A percentile compares a stretch with the other conserved stretches of the same genome.
phyloP scores from a whole-genome alignment of 176 grass and related monocot species.

The Eleusine coracana region DNA sequence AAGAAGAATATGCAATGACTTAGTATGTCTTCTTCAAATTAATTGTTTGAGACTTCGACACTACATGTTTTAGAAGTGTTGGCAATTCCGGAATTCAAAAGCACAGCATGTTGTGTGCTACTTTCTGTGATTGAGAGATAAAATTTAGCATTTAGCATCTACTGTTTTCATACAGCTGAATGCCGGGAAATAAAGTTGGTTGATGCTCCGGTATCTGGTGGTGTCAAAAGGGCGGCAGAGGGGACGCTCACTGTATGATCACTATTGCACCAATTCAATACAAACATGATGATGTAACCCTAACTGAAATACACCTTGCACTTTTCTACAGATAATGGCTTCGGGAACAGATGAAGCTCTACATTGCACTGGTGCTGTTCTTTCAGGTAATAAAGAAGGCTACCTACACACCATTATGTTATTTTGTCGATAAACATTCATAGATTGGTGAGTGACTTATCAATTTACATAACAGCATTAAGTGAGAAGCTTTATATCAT shows the following conservation, averaged over 20 bases:
- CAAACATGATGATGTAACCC: constrained; percentile 29
- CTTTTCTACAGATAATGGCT: constrained; percentile 75
- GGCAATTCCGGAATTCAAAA: constrained; percentile 14
- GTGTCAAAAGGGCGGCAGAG: constrained; percentile 90
- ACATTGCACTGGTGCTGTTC: constrained; percentile 59
- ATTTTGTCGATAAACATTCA: constrained; percentile 26
- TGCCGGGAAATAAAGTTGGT: constrained; percentile 72
- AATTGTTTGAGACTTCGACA: background rate
- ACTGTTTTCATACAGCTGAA: constrained; percentile 64
- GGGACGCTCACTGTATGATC: constrained; percentile 87
- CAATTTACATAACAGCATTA: constrained; percentile 61
- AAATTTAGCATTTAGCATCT: constrained; percentile 11
- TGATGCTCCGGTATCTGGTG: constrained; percentile 94
- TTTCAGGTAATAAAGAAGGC: constrained; percentile 63
- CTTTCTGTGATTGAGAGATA: background rate
- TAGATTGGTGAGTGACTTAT: constrained; percentile 14
- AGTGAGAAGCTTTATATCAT: constrained; percentile 98
- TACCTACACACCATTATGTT: constrained; percentile 22
- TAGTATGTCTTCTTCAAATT: background rate
- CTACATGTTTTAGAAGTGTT: constrained; percentile 10
- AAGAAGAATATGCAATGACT: constrained; percentile 20
- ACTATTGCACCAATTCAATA: constrained; percentile 25
- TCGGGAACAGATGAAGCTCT: constrained; percentile 88
- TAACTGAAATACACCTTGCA: constrained; percentile 34
- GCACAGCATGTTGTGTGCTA: background rate